phyloP scores from a whole-genome alignment of 2,329 filamentous ascomycete genomes.

The Epichloe hybrida region DNA sequence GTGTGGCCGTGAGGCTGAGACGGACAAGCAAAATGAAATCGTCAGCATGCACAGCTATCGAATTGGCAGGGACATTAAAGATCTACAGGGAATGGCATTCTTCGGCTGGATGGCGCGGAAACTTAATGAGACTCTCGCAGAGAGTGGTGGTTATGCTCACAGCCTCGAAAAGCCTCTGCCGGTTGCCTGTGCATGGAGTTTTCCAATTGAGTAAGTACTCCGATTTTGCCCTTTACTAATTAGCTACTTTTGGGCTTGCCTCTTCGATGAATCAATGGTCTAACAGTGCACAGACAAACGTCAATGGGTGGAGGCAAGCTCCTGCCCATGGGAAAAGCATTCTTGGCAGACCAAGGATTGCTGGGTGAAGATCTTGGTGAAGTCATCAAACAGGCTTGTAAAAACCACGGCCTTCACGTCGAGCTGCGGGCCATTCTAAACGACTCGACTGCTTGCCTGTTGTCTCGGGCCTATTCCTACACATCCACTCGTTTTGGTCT shows the following conservation, averaged over 20 bases:
- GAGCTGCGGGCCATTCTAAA: constrained; percentile 50
- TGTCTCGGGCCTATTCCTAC: constrained; percentile 49
- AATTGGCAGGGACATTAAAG: constrained; percentile 42
- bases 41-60: constrained; percentile 40
- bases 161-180: constrained; percentile 32
- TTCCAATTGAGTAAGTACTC: constrained; percentile 51
- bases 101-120: constrained; percentile 56
- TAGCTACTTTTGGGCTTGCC: background rate
- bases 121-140: constrained; percentile 42
- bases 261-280: background rate
- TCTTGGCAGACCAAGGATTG: constrained; percentile 43
- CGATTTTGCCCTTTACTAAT: background rate
- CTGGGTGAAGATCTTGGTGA: constrained; percentile 46
- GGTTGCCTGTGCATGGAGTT: constrained; percentile 55
- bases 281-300: constrained; percentile 40
- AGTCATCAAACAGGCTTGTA: constrained; percentile 42
- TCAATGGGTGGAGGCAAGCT: constrained; percentile 46
- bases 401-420: constrained; percentile 35
- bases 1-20: constrained; percentile 27
- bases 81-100: constrained; percentile 43
- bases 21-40: constrained; percentile 33
- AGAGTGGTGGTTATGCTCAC: constrained; percentile 25
- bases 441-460: constrained; percentile 51
- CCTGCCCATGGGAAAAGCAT: constrained; percentile 52
- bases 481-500: constrained; percentile 47